Base-by-base conservation (phyloP, 2,329 filamentous ascomycete genomes). In the Sphaerulina musiva region DNA sequence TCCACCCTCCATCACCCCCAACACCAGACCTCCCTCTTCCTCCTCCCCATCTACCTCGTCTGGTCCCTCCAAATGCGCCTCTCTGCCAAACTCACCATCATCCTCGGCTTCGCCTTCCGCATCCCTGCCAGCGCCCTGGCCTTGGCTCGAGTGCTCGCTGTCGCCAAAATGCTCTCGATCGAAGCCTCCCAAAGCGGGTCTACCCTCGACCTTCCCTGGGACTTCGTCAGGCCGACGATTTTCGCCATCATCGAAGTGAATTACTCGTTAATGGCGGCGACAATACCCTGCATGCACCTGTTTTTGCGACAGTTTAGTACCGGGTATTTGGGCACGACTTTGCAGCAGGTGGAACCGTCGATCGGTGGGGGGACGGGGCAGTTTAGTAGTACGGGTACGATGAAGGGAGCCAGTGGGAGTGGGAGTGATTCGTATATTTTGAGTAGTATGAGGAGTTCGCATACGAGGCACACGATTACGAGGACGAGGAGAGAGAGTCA, bases 241-340 rank as follows among this genome's bases (percentile, higher is more conserved):
- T 56, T 41, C 48, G 48, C 47, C 8, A 53, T 41, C 9, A 43
- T 59, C 34, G 57, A 59, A 34, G 54, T 57, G 57, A 51, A 59
- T 52, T 59, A 55, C 40, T 50, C 44, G 8, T 42, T 59, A 4
- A 56, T 59, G 54, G 54, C 57, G 6, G 57, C 57, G 11, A 59
- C 57, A 6, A 56, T 59, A n/a, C 57, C 57, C 2, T 59, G 57
- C 45, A 56, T 59, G 54, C 57, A 57, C 48, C 51, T 59, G 17
- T 59, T 59, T 44, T 51, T 59, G 23, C 42, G 45, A 12, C 39
- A 54, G 5, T 59, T 59, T 51, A 52, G 44, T 14, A 59, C 54
- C 14, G 57, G 54, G 4, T 56, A 52, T 26, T 32, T 59, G 6
- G 44, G 57, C n/a, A 53, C 54, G 4, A 59, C 53, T 5, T 46